These are phyloP conservation scores for Termitomyces titanicus DNA, from an alignment of 768 basidiomycete genomes.

Conservation along the genomic window DNA sequence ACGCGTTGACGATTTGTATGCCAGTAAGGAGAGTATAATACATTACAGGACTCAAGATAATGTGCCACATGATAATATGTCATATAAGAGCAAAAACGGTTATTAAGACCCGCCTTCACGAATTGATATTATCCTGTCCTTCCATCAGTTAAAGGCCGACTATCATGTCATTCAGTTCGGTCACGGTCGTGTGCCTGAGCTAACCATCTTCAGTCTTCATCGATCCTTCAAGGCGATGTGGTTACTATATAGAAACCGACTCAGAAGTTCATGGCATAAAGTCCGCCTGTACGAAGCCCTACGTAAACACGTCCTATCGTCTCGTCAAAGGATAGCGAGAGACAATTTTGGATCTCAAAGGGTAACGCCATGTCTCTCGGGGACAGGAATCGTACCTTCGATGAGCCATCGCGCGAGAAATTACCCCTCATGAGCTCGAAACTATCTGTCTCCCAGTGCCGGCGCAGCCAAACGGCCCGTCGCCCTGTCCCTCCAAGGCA, in stretches of 20 bases:
- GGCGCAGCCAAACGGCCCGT: constrained; percentile 52
- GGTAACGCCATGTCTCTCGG: constrained; percentile 47
- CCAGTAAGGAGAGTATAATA: neutral
- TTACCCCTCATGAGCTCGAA: constrained; percentile 50
- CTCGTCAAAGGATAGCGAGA: constrained; percentile 54
- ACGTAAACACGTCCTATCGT: constrained; percentile 47
- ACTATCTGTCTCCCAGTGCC: constrained; percentile 45
- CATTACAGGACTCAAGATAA: neutral
- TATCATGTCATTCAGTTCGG: too few relatives aligned
- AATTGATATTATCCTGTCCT: too few relatives aligned
- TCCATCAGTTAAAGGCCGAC: too few relatives aligned
- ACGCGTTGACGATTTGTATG: neutral
- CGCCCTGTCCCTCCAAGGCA: constrained; percentile 41
- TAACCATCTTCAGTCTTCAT: too few relatives aligned
- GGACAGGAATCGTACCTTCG: constrained; percentile 35
- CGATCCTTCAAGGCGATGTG: too few relatives aligned
- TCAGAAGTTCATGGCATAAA: constrained; percentile 45
- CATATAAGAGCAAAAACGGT: neutral
- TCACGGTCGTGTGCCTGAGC: neutral
- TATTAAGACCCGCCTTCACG: too few relatives aligned
- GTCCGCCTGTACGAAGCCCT: constrained; percentile 47
- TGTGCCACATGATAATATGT: neutral
- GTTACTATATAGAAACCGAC: neutral
- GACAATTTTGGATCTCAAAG: constrained; percentile 42
- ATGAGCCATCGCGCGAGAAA: constrained; percentile 24